These are phyloP conservation scores for Dryas drummondii DNA, from an alignment of 306 rosid genomes.

Conservation along the genomic window DNA sequence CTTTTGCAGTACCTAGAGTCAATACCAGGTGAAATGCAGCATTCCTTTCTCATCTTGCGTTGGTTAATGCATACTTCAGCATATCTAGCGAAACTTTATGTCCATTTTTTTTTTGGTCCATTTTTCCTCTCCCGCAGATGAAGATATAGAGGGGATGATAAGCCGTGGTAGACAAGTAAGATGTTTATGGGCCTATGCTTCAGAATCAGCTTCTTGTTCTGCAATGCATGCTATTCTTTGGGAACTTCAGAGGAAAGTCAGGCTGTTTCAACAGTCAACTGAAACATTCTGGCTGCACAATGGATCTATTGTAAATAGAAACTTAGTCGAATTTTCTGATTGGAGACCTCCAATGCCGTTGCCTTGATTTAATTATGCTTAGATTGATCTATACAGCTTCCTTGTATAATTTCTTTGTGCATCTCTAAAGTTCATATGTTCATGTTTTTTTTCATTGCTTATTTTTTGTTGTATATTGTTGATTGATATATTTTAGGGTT, in stretches of 20 bases:
- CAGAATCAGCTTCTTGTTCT: constrained; percentile 74
- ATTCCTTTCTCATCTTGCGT: constrained; percentile 17
- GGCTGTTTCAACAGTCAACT: constrained; percentile 85
- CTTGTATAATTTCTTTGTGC: constrained; percentile 18
- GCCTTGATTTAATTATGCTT: constrained; percentile 61
- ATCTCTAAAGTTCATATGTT: background rate
- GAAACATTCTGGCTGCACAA: constrained; percentile 97
- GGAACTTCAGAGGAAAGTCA: constrained; percentile 94
- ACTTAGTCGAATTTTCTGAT: constrained; percentile 63
- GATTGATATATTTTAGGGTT: background rate
- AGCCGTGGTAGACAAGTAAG: constrained; percentile 66
- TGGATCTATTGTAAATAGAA: constrained; percentile 68
- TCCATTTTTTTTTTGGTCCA: background rate
- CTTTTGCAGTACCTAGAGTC: constrained; percentile 84
- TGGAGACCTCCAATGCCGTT: constrained; percentile 78
- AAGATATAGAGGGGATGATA: constrained; percentile 63
- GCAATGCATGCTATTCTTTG: constrained; percentile 87
- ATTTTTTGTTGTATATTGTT: background rate
- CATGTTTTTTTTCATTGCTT: background rate
- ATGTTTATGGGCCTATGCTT: constrained; percentile 70
- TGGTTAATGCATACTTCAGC: background rate
- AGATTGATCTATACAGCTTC: constrained; percentile 5
- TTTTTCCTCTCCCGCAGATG: constrained; percentile 40
- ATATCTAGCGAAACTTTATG: background rate
- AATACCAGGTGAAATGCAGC: constrained; percentile 67